A percentile compares a stretch with the other conserved stretches of the same genome.
Evolutionary conservation across 768 basidiomycete genomes (phyloP).

Genomic region (Mycena crocata): DNA sequence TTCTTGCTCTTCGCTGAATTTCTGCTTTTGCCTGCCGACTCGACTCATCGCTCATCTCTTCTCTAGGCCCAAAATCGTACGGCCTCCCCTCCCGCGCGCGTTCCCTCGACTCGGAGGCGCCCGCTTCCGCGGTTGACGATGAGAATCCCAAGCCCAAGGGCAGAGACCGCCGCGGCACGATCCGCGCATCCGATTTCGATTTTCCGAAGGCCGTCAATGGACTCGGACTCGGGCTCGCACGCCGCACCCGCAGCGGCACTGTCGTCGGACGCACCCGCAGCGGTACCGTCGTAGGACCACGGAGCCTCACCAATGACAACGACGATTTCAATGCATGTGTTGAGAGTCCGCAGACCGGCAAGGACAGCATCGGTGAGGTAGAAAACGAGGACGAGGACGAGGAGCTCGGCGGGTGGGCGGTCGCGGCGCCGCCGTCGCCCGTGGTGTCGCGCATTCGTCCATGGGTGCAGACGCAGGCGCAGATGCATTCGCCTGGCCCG

Average conservation of each 20-base stretch:
- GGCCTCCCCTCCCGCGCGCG: slow-evolving; percentile 32
- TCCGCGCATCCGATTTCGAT: slow-evolving; percentile 65
- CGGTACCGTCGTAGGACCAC: too few relatives aligned
- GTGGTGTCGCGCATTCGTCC: slow-evolving; percentile 40
- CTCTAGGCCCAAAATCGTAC: slow-evolving; percentile 22
- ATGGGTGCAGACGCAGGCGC: neutral
- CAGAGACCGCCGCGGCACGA: slow-evolving; percentile 44
- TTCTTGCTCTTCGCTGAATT: slow-evolving; percentile 6
- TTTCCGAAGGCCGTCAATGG: slow-evolving; percentile 39
- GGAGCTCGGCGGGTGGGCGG: slow-evolving; percentile 46
- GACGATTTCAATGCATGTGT: too few relatives aligned
- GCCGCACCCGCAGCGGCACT: slow-evolving; percentile 51
- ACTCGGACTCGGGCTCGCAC: slow-evolving; percentile 38
- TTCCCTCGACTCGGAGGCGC: slow-evolving; percentile 34
- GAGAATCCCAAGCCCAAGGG: slow-evolving; percentile 18
- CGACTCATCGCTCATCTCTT: too few relatives aligned
- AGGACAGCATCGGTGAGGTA: slow-evolving; percentile 30
- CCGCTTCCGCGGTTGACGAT: slow-evolving; percentile 7
- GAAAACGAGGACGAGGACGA: slow-evolving; percentile 31
- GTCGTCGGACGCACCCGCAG: slow-evolving; percentile 41
- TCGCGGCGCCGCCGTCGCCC: slow-evolving; percentile 53
- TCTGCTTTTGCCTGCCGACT: too few relatives aligned
- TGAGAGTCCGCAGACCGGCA: too few relatives aligned
- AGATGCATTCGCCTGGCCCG: neutral
- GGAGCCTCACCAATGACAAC: too few relatives aligned